Conservation (phyloP, 345 rosid genomes). For the Leavenworthia alabamica region DNA sequence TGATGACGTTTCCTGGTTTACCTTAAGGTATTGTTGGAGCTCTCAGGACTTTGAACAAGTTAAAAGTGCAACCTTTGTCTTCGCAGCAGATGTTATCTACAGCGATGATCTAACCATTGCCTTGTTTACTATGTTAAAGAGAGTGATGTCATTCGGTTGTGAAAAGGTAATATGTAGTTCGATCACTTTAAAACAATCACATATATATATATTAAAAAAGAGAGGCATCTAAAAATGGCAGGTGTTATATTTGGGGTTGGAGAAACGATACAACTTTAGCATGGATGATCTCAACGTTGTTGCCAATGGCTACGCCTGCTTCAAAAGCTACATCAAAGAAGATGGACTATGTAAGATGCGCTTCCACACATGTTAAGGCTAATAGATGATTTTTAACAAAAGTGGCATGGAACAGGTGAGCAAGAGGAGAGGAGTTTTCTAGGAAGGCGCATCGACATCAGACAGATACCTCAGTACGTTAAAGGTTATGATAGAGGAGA, state of each 20-base stretch:
- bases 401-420: slow-evolving; percentile 6
- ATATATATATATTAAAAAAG: neutral
- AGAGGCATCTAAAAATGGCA: slow-evolving; percentile 10
- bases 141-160: slow-evolving; percentile 28
- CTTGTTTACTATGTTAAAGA: slow-evolving; percentile 24
- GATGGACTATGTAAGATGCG: slow-evolving; percentile 27
- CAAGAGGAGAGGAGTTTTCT: slow-evolving; percentile 30
- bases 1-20: neutral
- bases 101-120: slow-evolving; percentile 33
- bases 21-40: slow-evolving; percentile 28
- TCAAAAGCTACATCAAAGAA: slow-evolving; percentile 47
- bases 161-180: slow-evolving; percentile 21
- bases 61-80: slow-evolving; percentile 17
- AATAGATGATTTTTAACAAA: neutral
- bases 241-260: slow-evolving; percentile 79
- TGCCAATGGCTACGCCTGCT: slow-evolving; percentile 75
- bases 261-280: slow-evolving; percentile 92
- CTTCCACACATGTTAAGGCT: neutral
- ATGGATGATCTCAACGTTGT: slow-evolving; percentile 57
- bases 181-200: neutral
- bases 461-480: slow-evolving; percentile 51
- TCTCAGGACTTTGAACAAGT: slow-evolving; percentile 25
- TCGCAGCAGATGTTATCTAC: slow-evolving; percentile 34
- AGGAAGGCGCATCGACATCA: slow-evolving; percentile 49
- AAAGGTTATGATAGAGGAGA: slow-evolving; percentile 57